Conservation (phyloP, 176 grass and related monocot genomes). For the Oryza glumipatula region DNA sequence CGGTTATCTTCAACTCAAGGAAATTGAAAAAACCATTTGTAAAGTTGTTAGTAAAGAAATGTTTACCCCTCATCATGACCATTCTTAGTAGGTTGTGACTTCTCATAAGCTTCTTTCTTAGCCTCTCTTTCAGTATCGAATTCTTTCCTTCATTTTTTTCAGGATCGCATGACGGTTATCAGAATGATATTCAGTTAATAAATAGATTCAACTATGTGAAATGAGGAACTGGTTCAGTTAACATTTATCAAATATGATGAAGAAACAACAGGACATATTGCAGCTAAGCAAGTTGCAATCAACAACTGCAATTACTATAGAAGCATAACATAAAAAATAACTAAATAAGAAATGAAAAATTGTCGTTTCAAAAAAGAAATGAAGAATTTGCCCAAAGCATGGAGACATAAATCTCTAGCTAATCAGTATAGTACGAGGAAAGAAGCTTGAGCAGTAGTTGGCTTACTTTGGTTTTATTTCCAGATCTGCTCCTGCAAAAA, state of each 20-base stretch:
- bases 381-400: background rate
- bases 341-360: too few species aligned
- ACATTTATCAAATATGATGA: constrained; percentile 4
- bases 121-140: constrained; percentile 81
- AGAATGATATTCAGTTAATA: constrained; percentile 8
- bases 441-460: constrained; percentile 27
- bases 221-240: background rate
- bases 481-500: constrained; percentile 70
- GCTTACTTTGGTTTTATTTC: constrained; percentile 82
- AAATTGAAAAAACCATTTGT: background rate
- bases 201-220: constrained; percentile 23
- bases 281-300: background rate
- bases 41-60: constrained; percentile 28
- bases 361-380: too few species aligned
- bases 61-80: constrained; percentile 57
- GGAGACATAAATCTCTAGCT: constrained; percentile 17
- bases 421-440: background rate
- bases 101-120: constrained; percentile 55
- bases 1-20: constrained; percentile 27
- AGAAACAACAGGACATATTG: constrained; percentile 22
- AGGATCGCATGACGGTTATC: constrained; percentile 29
- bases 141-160: constrained; percentile 76
- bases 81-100: constrained; percentile 42
- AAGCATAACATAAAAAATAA: constrained; percentile 16
- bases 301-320: background rate